phyloP scores from a whole-genome alignment of 371 early-diverging fungal genomes.

The Circinella umbellata region DNA sequence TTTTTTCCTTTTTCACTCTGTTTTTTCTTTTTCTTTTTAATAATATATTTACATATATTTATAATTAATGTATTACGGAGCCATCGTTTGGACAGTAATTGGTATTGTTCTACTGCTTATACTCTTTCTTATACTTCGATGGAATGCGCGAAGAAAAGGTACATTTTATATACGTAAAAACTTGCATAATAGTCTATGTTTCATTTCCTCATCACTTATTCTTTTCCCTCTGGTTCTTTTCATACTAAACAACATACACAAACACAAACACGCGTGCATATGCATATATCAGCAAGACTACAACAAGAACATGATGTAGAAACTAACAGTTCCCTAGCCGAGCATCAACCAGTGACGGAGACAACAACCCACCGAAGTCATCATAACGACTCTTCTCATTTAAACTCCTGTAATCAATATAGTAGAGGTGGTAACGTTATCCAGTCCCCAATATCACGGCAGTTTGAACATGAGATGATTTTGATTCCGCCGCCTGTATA shows the following conservation, averaged over 20 bases:
- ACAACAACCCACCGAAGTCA: neutral
- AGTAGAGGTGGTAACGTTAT: neutral
- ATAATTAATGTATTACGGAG: neutral
- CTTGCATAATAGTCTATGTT: neutral
- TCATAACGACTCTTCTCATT: neutral
- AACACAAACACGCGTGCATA: no score
- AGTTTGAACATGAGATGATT: neutral
- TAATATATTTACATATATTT: neutral
- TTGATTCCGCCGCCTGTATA: constrained; percentile 1
- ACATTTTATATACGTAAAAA: neutral
- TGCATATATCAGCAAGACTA: no score
- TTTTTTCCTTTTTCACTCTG: neutral
- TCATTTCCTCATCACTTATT: neutral
- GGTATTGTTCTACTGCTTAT: neutral
- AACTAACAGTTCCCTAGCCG: neutral
- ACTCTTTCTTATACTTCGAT: neutral
- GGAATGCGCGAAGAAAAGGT: neutral
- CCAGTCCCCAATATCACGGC: neutral
- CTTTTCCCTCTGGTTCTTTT: neutral
- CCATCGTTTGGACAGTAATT: constrained; percentile 3
- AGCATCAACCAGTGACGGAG: neutral
- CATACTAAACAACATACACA: no score
- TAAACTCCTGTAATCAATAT: neutral
- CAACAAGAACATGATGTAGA: neutral
- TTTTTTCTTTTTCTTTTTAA: neutral